phyloP scores from a whole-genome alignment of 2,329 filamentous ascomycete species.

The Penicillium sp. region DNA sequence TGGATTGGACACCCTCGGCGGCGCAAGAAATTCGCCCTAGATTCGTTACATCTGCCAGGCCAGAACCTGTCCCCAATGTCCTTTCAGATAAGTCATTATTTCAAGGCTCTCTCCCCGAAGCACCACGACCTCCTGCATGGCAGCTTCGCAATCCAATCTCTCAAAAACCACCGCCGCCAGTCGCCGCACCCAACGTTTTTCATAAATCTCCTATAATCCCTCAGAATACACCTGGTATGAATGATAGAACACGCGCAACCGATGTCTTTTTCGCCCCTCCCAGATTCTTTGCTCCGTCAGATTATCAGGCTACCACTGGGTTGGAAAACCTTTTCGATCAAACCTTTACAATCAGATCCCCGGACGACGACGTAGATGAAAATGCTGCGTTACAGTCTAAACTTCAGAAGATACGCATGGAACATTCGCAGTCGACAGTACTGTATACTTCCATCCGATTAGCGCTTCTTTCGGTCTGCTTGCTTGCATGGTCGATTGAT shows the following conservation, averaged over 20 bases:
- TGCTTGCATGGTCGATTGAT: constrained; percentile 11
- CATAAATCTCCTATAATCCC: constrained; percentile 27
- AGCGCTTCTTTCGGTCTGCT: neutral
- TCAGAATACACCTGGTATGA: constrained; percentile 18
- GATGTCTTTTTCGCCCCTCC: constrained; percentile 40
- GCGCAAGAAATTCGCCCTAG: constrained; percentile 33
- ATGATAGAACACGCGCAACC: constrained; percentile 8
- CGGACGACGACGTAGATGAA: constrained; percentile 24
- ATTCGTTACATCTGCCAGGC: constrained; percentile 17
- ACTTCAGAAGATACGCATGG: neutral
- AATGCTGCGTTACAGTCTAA: constrained; percentile 16
- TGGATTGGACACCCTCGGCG: constrained; percentile 50
- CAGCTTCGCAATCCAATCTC: constrained; percentile 31
- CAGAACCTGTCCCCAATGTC: neutral
- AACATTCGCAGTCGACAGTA: neutral
- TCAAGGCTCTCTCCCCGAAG: constrained; percentile 39
- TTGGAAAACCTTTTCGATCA: constrained; percentile 45
- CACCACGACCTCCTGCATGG: constrained; percentile 39
- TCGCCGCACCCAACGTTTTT: constrained; percentile 36
- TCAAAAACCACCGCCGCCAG: constrained; percentile 33
- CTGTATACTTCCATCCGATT: constrained; percentile 2
- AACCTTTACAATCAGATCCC: constrained; percentile 38
- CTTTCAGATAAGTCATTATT: constrained; percentile 39
- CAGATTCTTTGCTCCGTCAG: constrained; percentile 42
- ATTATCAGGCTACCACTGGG: constrained; percentile 41